Evolutionary conservation across 805 yeast genomes (phyloP).

Genomic region (Jamesozyma spencerorum): DNA sequence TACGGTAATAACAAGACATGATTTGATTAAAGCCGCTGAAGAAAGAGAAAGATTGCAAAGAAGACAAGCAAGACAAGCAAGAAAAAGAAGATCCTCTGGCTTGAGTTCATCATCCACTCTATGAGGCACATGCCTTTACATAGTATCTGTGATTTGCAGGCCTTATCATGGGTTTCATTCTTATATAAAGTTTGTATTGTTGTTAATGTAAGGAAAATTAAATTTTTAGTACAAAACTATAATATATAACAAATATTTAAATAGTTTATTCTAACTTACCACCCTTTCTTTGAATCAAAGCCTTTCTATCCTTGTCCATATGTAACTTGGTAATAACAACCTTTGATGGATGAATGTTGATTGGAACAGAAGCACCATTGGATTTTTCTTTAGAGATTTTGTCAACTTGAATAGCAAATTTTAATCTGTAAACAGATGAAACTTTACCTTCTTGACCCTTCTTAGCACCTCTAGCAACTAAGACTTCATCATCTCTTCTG

Average conservation of each 20-base stretch:
- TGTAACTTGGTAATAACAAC: slow-evolving; percentile 96
- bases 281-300: slow-evolving; percentile 93
- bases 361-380: slow-evolving; percentile 93
- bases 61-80: background rate
- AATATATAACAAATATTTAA: background rate
- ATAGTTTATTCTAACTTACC: slow-evolving; percentile 78
- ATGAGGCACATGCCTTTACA: too few species aligned
- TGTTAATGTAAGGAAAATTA: background rate
- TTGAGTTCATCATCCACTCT: too few species aligned
- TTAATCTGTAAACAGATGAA: slow-evolving; percentile 96
- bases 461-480: slow-evolving; percentile 96
- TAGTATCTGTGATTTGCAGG: too few species aligned
- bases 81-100: background rate
- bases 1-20: slow-evolving; percentile 17
- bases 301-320: slow-evolving; percentile 98
- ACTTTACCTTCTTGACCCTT: slow-evolving; percentile 98
- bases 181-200: background rate
- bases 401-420: slow-evolving; percentile 90
- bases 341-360: slow-evolving; percentile 96
- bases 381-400: slow-evolving; percentile 95
- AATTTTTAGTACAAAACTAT: background rate
- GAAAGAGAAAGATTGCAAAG: slow-evolving; percentile 3
- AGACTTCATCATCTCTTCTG: slow-evolving; percentile 93
- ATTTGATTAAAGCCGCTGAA: slow-evolving; percentile 15
- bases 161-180: too few species aligned